These are phyloP conservation scores for Linnemannia zychae DNA, from an alignment of 192 early-diverging fungal genomes.

Conservation along the genomic window DNA sequence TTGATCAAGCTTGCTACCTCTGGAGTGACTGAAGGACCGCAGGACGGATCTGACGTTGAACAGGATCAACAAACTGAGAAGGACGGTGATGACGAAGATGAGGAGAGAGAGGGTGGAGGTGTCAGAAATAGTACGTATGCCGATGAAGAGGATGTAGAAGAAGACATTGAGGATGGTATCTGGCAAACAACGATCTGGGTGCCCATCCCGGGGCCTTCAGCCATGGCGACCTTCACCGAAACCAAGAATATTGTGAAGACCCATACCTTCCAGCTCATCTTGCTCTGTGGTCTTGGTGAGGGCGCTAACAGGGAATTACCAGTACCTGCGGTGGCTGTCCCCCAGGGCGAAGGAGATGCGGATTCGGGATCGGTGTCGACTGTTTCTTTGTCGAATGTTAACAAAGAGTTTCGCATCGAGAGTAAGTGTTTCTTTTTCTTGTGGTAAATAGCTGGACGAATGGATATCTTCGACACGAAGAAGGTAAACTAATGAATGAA, in stretches of 20 bases:
- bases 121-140: neutral
- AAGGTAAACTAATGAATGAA: no score
- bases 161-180: neutral
- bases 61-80: neutral
- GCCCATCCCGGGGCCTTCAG: constrained; percentile 33
- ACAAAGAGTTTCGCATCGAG: constrained; percentile 54
- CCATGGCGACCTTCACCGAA: constrained; percentile 33
- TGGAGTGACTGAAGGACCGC: neutral
- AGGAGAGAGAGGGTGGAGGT: neutral
- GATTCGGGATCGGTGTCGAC: neutral
- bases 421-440: constrained; percentile 35
- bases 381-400: constrained; percentile 12
- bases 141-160: neutral
- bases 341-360: neutral
- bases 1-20: neutral
- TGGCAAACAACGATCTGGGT: constrained; percentile 41
- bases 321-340: neutral
- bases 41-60: neutral
- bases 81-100: neutral
- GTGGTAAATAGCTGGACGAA: neutral
- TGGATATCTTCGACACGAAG: constrained; percentile 5
- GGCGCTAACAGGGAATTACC: neutral
- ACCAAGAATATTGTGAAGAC: constrained; percentile 42
- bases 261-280: constrained; percentile 36
- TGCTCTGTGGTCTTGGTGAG: constrained; percentile 29